Conservation (phyloP, 352 stramenopile species). For the Globisporangium barbulae region DNA sequence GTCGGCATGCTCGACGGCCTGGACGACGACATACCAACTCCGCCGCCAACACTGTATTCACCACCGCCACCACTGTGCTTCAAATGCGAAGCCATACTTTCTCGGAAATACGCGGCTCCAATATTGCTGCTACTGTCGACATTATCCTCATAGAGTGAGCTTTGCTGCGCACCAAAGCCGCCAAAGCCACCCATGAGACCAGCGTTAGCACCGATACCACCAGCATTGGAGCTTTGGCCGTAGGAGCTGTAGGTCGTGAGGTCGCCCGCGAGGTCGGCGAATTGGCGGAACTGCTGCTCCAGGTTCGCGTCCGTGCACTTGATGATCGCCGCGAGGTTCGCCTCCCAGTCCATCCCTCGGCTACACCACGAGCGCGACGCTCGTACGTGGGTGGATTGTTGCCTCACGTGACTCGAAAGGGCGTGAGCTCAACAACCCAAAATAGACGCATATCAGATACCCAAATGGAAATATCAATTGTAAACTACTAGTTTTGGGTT, state of each 20-base stretch:
- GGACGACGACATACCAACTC: constrained; percentile 14
- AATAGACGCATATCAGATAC: neutral
- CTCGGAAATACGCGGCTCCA: constrained; percentile 31
- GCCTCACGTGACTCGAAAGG: neutral
- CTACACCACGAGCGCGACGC: neutral
- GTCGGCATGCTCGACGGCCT: constrained; percentile 6
- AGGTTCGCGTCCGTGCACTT: constrained; percentile 79
- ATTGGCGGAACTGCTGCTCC: constrained; percentile 70
- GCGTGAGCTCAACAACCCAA: neutral
- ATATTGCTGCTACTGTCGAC: constrained; percentile 21
- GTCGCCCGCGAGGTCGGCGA: constrained; percentile 39
- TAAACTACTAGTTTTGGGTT: neutral
- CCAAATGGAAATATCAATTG: neutral
- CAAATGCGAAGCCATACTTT: constrained; percentile 23
- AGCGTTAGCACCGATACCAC: neutral
- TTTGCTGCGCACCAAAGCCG: neutral
- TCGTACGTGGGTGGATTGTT: neutral
- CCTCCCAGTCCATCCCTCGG: constrained; percentile 21
- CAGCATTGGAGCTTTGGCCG: neutral
- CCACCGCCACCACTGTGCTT: neutral
- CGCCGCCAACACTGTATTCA: neutral
- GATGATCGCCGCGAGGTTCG: constrained; percentile 77
- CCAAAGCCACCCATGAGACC: constrained; percentile 2
- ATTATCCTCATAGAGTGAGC: neutral
- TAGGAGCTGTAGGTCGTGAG: constrained; percentile 8